These are phyloP conservation scores for Vanrija pseudolonga DNA, from an alignment of 1,284 basidiomycete genomes.

Conservation along the genomic window DNA sequence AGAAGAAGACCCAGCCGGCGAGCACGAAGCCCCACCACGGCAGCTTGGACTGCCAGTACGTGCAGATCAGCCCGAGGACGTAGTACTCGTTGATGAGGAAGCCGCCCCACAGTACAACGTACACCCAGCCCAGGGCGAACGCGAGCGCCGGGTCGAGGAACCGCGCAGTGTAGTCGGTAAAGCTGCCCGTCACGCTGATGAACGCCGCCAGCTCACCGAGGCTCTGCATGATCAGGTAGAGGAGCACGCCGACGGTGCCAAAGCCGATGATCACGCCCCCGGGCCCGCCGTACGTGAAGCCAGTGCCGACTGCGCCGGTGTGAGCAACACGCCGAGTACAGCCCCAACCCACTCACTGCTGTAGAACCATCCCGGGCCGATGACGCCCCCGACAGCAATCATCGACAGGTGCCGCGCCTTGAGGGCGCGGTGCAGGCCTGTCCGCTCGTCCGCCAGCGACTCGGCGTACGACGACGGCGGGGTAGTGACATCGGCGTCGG, in stretches of 20 bases:
- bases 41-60: not conserved
- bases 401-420: not conserved
- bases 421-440: not conserved
- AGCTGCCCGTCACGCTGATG: not conserved
- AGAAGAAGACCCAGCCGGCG: conserved; percentile 30
- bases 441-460: no score
- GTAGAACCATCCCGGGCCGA: not conserved
- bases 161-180: conserved; percentile 10
- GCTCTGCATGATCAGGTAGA: conserved; percentile 8
- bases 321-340: not conserved
- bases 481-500: no score
- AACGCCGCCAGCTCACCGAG: conserved; percentile 11
- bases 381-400: not conserved
- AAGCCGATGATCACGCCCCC: conserved; percentile 8
- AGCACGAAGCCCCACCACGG: not conserved
- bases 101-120: not conserved
- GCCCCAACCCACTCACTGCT: not conserved
- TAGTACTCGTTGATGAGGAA: not conserved
- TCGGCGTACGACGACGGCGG: no score
- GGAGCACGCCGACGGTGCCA: conserved; percentile 4
- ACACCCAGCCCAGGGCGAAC: not conserved
- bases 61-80: not conserved
- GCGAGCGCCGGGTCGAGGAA: conserved; percentile 11
- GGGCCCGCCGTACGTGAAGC: conserved; percentile 9
- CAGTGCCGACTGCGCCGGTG: conserved; percentile 1